Conservation (phyloP, 75 land plant species). For the Pinus albicaulis region DNA sequence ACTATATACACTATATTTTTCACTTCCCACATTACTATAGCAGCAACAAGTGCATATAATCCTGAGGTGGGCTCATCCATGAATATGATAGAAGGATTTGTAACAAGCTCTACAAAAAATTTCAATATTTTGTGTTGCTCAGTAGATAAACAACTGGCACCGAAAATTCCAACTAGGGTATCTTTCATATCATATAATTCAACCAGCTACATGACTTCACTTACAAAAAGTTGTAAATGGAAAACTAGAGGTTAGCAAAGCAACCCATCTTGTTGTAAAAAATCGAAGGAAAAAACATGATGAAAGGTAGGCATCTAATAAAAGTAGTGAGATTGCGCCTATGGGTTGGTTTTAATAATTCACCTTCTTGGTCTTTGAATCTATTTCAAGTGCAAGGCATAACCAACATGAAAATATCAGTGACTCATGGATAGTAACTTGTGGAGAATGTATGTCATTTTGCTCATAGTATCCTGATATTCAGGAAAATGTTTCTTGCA, state of each 20-base stretch:
- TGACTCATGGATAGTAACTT: slow-evolving; percentile 69
- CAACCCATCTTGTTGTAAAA: too few relatives aligned
- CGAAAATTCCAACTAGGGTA: slow-evolving; percentile 59
- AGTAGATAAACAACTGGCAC: slow-evolving; percentile 60
- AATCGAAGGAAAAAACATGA: too few relatives aligned
- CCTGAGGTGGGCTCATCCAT: slow-evolving; percentile 79
- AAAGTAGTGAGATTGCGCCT: too few relatives aligned
- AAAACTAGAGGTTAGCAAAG: too few relatives aligned
- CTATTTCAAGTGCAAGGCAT: slow-evolving; percentile 40
- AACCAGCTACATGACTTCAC: slow-evolving; percentile 57
- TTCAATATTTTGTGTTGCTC: slow-evolving; percentile 72
- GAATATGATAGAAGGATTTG: slow-evolving; percentile 70
- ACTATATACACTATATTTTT: slow-evolving; percentile 54
- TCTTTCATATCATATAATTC: slow-evolving; percentile 62
- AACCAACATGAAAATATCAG: slow-evolving; percentile 64
- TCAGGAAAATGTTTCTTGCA: slow-evolving; percentile 70
- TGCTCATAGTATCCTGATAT: slow-evolving; percentile 84
- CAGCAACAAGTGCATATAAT: slow-evolving; percentile 58
- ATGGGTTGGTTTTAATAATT: too few relatives aligned
- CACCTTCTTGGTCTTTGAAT: slow-evolving; percentile 26
- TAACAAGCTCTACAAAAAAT: too few relatives aligned
- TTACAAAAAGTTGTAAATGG: too few relatives aligned
- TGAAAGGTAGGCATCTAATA: too few relatives aligned
- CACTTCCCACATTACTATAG: slow-evolving; percentile 66
- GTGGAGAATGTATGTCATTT: slow-evolving; percentile 76